Base-by-base conservation (phyloP, 1,139 yeast species). In the Pichia cactophila region DNA sequence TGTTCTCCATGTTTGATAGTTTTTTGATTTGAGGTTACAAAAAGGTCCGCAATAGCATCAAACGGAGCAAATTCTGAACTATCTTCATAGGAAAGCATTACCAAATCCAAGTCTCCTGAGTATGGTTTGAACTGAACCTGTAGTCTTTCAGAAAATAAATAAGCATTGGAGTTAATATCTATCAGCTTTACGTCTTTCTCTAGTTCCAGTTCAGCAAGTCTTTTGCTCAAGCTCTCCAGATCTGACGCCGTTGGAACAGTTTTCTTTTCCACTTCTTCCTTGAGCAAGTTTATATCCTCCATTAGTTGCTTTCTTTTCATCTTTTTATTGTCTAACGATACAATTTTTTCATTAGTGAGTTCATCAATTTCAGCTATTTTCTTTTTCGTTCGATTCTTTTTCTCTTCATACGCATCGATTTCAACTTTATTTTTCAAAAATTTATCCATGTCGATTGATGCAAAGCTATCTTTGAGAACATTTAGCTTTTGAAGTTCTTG, bases 381-480 rank as follows among this genome's bases (percentile, higher is more conserved):
- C 10, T 14, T 7, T 33, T 50, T 46, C 11, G 40, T 26, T 9
- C 12, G 17, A 5, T 7, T 20, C 17, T 42, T 53, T 9, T 45
- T 35, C 20, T 43, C 23, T 33, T 39, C 45, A 3, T 45, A 17
- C 1, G 11, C 16, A 29, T 44, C 47, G 2, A 50, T 29, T 5
- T 43, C 33, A 11, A 46, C 33, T 17, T 45, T 50, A 16, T 42
- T 38, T 4, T 41, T 43, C 26, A 37, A 49, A 31, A 51, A 50
- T 16, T 45, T 44, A 8, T 49, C 50, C 2, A 51, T 43, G 39
- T 54, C 50, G 0, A 51, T 41, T 4, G 47, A 35, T 8, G 43
- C 44, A 55, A 56, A 52, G 29, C 49, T 51, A 31, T 52, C 53
- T 31, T 46, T 43, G 9, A 52, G 36, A 6, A 36, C 29, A 20